Percentiles rank a stretch among this genome's conserved stretches.
Evolutionary conservation across 2,329 filamentous ascomycete genomes (phyloP).

Genomic region (Epichloe uncinata): DNA sequence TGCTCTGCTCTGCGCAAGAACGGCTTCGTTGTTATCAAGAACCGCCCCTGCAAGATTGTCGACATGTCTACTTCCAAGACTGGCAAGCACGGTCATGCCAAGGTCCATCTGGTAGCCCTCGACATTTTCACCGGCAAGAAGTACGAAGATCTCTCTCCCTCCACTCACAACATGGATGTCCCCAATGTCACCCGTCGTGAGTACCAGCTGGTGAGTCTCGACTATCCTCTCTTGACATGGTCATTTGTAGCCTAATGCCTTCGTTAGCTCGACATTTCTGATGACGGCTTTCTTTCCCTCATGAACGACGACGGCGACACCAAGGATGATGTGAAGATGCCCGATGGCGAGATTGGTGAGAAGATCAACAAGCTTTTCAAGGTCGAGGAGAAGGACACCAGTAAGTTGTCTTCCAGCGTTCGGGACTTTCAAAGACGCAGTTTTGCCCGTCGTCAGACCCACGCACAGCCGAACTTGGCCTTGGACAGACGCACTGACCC

Average conservation of each 20-base stretch:
- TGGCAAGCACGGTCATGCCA: constrained; percentile 99
- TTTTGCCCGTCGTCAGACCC: not conserved
- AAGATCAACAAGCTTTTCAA: constrained; percentile 74
- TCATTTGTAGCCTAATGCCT: not conserved
- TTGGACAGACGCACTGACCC: not conserved
- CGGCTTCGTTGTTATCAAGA: constrained; percentile 97
- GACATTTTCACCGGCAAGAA: constrained; percentile 99
- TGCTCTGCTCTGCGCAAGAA: constrained; percentile 99
- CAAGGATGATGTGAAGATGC: constrained; percentile 93
- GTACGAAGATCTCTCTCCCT: constrained; percentile 93
- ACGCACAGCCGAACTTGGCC: not conserved
- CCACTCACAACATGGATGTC: constrained; percentile 96
- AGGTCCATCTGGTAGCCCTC: constrained; percentile 95
- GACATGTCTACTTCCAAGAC: constrained; percentile 99
- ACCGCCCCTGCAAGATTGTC: constrained; percentile 99
- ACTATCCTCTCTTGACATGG: not conserved
- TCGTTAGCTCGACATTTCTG: constrained; percentile 74
- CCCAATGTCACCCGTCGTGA: constrained; percentile 84
- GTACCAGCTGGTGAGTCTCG: constrained; percentile 72
- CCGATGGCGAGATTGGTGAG: constrained; percentile 77
- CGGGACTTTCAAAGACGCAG: not conserved
- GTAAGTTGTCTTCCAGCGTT: constrained; percentile 43
- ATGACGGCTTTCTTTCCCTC: constrained; percentile 89
- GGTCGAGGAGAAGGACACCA: constrained; percentile 80
- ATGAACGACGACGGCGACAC: constrained; percentile 75